A percentile compares a stretch with the other conserved stretches of the same genome.
Evolutionary conservation across 805 yeast genomes (phyloP).

Genomic region (Suhomyces pyralidae): DNA sequence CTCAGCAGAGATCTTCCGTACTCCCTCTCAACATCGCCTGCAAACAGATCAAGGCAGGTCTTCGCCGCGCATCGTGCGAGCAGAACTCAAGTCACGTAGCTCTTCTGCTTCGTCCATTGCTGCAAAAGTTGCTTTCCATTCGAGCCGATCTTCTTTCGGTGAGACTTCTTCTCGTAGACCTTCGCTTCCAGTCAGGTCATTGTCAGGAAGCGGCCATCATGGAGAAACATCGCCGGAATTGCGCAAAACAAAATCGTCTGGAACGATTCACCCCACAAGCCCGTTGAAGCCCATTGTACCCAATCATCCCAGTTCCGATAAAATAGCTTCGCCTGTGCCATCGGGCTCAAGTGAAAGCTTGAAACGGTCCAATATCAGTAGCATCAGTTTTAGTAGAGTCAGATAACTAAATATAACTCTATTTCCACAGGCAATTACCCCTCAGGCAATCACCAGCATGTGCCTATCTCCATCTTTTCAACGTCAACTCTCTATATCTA

Average conservation of each 20-base stretch:
- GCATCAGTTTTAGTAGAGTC: constrained; percentile 23
- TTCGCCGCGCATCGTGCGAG: background rate
- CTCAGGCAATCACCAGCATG: no score
- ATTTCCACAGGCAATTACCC: no score
- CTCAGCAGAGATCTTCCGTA: background rate
- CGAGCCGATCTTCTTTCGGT: constrained; percentile 18
- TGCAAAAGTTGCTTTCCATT: constrained; percentile 24
- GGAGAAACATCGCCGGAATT: constrained; percentile 11
- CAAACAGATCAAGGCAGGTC: background rate
- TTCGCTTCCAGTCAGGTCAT: constrained; percentile 10
- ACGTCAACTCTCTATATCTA: no score
- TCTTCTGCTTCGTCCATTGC: constrained; percentile 23
- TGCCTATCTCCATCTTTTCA: no score
- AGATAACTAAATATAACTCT: constrained; percentile 3
- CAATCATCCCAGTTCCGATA: background rate
- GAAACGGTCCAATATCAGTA: constrained; percentile 15
- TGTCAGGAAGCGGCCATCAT: background rate
- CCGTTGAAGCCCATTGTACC: background rate
- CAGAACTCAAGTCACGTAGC: constrained; percentile 1
- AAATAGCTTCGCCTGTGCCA: background rate
- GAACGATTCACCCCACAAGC: constrained; percentile 4
- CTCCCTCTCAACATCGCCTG: background rate
- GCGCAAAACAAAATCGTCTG: constrained; percentile 19
- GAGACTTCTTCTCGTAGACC: constrained; percentile 12
- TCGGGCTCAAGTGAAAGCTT: constrained; percentile 8